Evolutionary conservation across 768 basidiomycete genomes (phyloP).

Genomic region (Symmetrospora coprosmae): DNA sequence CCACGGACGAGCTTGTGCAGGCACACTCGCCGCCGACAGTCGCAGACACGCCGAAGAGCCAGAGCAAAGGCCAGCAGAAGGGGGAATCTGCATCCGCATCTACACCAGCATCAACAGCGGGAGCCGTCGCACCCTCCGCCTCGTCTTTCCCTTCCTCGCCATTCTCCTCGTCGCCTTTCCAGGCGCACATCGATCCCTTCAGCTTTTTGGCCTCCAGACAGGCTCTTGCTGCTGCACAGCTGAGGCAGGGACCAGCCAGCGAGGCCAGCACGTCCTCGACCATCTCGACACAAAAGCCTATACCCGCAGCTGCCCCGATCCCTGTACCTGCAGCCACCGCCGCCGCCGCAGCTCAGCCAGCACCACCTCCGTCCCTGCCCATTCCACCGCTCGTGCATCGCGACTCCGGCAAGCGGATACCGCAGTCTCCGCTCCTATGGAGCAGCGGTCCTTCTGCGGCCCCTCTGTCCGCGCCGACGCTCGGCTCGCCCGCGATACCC

Average conservation of each 20-base stretch:
- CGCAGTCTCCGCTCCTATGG: too few species aligned
- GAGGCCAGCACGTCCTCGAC: neutral
- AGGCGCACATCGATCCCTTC: neutral
- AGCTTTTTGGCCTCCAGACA: neutral
- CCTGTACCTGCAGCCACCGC: neutral
- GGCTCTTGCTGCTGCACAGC: neutral
- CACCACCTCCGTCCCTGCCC: neutral
- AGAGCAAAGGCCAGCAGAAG: neutral
- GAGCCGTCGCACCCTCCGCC: neutral
- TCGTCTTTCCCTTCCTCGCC: neutral
- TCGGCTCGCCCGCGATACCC: too few species aligned
- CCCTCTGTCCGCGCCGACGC: too few species aligned
- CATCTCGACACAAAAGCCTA: neutral
- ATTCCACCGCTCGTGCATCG: too few species aligned
- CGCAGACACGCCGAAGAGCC: neutral
- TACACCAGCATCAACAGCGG: neutral
- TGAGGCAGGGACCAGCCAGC: neutral
- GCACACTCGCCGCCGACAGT: neutral
- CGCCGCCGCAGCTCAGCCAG: too few species aligned
- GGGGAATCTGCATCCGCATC: neutral
- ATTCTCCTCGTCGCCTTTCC: neutral
- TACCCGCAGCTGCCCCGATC: neutral
- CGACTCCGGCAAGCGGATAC: too few species aligned
- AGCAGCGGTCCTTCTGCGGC: too few species aligned
- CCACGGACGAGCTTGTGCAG: constrained; percentile 8